phyloP scores from a whole-genome alignment of 78 protist species.

The Isochrysis galbana region DNA sequence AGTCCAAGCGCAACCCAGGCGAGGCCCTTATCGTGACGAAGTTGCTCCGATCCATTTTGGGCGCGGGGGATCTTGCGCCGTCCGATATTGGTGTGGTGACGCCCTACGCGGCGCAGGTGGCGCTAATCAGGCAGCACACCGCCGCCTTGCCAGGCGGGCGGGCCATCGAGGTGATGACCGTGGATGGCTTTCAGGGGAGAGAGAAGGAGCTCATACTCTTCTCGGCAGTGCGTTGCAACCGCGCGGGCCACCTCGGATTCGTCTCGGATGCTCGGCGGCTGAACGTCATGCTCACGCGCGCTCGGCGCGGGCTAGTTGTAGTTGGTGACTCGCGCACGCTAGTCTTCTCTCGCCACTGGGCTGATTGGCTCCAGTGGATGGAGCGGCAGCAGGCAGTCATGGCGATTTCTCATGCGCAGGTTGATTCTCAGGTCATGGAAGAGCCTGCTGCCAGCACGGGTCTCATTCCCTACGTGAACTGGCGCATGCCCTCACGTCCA shows the following conservation, averaged over 20 bases:
- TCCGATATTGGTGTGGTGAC: neutral
- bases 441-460: neutral
- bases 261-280: conserved; percentile 30
- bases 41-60: neutral
- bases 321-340: conserved; percentile 35
- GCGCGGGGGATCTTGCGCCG: neutral
- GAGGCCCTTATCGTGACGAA: neutral
- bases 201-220: conserved; percentile 82
- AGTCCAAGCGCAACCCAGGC: neutral
- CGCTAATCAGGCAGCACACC: neutral
- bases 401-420: neutral
- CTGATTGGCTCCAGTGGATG: conserved; percentile 18
- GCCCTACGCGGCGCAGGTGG: conserved; percentile 4
- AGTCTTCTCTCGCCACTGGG: neutral
- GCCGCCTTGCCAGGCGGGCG: neutral
- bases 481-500: neutral
- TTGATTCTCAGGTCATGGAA: neutral
- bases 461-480: neutral
- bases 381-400: neutral
- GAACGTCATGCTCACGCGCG: conserved; percentile 36
- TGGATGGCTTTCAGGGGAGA: conserved; percentile 92
- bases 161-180: conserved; percentile 74
- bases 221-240: neutral
- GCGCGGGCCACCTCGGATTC: neutral
- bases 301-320: conserved; percentile 20